Percentiles rank a stretch among this genome's conserved stretches.
These are phyloP conservation scores for Chrysosporium keratinophilum DNA, from an alignment of 2,329 filamentous ascomycete species.

Conservation along the genomic window DNA sequence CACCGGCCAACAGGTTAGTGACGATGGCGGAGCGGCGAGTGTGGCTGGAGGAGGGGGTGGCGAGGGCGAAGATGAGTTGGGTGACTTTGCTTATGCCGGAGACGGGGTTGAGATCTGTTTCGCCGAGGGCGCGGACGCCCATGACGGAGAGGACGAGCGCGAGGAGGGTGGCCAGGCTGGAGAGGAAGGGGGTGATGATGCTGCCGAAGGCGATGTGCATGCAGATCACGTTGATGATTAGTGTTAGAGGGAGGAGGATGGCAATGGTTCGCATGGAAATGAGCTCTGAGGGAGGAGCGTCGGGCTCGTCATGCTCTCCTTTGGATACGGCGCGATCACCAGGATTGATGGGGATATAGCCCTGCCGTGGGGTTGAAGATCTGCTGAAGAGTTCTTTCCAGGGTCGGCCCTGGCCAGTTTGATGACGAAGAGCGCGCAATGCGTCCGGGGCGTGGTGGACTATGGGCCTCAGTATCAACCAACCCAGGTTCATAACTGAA, in stretches of 20 bases:
- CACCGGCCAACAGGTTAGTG: constrained; percentile 89
- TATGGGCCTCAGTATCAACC: constrained; percentile 59
- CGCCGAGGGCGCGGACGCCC: constrained; percentile 55
- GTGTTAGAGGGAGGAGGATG: constrained; percentile 64
- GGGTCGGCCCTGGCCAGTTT: constrained; percentile 21
- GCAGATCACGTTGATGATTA: constrained; percentile 67
- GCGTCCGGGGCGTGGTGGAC: constrained; percentile 39
- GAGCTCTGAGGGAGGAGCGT: constrained; percentile 74
- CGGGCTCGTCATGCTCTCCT: constrained; percentile 47
- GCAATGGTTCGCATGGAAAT: constrained; percentile 61
- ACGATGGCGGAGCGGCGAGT: constrained; percentile 73
- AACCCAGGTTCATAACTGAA: constrained; percentile 75
- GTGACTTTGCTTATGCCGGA: constrained; percentile 95
- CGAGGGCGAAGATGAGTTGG: constrained; percentile 85
- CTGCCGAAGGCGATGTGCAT: constrained; percentile 75
- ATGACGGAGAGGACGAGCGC: constrained; percentile 60
- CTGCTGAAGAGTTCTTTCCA: constrained; percentile 18
- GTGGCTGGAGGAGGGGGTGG: constrained; percentile 68
- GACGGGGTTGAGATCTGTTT: constrained; percentile 93
- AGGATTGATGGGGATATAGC: constrained; percentile 19
- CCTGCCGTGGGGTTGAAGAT: background rate
- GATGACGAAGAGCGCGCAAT: constrained; percentile 24
- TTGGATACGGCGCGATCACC: constrained; percentile 21
- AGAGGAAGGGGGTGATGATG: constrained; percentile 68
- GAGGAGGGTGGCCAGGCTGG: constrained; percentile 68